phyloP scores from a whole-genome alignment of 1,139 yeast species.

The Candida sp. region DNA sequence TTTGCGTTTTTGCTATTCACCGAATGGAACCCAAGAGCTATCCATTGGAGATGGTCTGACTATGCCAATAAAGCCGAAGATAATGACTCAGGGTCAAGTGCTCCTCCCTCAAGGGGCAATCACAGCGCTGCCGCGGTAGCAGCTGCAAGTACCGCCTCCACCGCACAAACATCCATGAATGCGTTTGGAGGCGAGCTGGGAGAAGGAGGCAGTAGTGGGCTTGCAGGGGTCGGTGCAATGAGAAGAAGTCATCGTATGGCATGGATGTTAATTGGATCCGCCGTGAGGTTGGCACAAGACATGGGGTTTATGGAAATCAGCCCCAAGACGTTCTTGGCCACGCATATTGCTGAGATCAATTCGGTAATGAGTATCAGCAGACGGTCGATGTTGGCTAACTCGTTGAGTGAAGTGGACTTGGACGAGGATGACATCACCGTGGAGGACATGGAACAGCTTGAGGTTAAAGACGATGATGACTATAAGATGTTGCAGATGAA shows the following conservation, averaged over 20 bases:
- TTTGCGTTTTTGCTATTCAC: slow-evolving; percentile 86
- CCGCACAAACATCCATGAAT: not conserved
- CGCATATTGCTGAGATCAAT: slow-evolving; percentile 83
- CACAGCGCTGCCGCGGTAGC: slow-evolving; percentile 3
- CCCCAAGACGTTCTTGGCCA: slow-evolving; percentile 77
- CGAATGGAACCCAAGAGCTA: slow-evolving; percentile 96
- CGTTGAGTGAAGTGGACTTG: slow-evolving; percentile 65
- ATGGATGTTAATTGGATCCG: slow-evolving; percentile 92
- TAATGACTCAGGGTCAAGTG: slow-evolving; percentile 8
- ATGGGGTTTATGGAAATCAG: slow-evolving; percentile 80
- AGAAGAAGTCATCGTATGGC: slow-evolving; percentile 89
- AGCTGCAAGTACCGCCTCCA: slow-evolving; percentile 6
- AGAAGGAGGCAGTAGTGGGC: slow-evolving; percentile 33
- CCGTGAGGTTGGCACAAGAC: slow-evolving; percentile 86
- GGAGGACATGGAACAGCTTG: slow-evolving; percentile 30
- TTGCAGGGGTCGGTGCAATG: slow-evolving; percentile 85
- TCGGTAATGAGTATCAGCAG: slow-evolving; percentile 75
- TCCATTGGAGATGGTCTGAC: slow-evolving; percentile 88
- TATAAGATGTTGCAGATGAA: slow-evolving; percentile 34
- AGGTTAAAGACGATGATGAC: slow-evolving; percentile 36
- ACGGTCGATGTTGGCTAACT: slow-evolving; percentile 69
- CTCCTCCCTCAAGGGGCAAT: not conserved
- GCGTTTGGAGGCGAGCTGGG: slow-evolving; percentile 5
- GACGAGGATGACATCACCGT: slow-evolving; percentile 47
- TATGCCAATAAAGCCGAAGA: slow-evolving; percentile 71